Conservation (phyloP, 495 filamentous ascomycete species). For the Penicillium dipodomyicola region DNA sequence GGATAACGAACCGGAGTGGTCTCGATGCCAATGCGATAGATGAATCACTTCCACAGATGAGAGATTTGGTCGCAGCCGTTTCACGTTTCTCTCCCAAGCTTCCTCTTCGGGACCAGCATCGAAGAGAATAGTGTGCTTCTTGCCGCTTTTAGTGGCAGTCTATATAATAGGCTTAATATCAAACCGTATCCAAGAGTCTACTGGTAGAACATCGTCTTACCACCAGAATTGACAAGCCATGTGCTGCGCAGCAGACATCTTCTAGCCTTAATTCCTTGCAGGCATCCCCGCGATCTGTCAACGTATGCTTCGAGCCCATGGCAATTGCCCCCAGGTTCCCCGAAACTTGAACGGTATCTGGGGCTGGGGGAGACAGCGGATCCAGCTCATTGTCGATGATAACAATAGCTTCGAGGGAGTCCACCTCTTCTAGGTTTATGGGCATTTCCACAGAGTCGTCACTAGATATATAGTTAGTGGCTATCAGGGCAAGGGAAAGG, state of each 20-base stretch:
- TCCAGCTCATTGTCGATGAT: slow-evolving; percentile 61
- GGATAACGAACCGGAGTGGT: slow-evolving; percentile 48
- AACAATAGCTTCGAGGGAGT: slow-evolving; percentile 46
- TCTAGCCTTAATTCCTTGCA: slow-evolving; percentile 52
- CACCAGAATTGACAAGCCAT: slow-evolving; percentile 57
- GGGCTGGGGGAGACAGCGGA: slow-evolving; percentile 50
- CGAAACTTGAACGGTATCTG: slow-evolving; percentile 47
- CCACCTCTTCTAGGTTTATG: slow-evolving; percentile 42
- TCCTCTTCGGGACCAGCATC: slow-evolving; percentile 59
- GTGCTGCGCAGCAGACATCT: slow-evolving; percentile 58
- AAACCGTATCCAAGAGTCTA: background rate
- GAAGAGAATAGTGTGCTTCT: slow-evolving; percentile 55
- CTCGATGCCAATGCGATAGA: slow-evolving; percentile 69
- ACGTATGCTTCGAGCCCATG: slow-evolving; percentile 25
- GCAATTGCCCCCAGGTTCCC: slow-evolving; percentile 44
- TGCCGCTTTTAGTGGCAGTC: slow-evolving; percentile 53
- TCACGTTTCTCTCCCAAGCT: slow-evolving; percentile 55
- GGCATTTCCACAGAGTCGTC: background rate
- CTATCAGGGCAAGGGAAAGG: background rate
- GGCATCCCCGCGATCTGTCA: slow-evolving; percentile 43
- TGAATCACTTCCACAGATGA: slow-evolving; percentile 73
- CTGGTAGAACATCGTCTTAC: slow-evolving; percentile 27
- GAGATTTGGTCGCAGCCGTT: slow-evolving; percentile 47
- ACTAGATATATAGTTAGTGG: slow-evolving; percentile 5
- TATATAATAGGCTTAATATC: slow-evolving; percentile 17